Evolutionary conservation across 1,284 basidiomycete species (phyloP), one percentile per base, ranked within the genome.

Genomic region (Cystobasidium sp.): DNA sequence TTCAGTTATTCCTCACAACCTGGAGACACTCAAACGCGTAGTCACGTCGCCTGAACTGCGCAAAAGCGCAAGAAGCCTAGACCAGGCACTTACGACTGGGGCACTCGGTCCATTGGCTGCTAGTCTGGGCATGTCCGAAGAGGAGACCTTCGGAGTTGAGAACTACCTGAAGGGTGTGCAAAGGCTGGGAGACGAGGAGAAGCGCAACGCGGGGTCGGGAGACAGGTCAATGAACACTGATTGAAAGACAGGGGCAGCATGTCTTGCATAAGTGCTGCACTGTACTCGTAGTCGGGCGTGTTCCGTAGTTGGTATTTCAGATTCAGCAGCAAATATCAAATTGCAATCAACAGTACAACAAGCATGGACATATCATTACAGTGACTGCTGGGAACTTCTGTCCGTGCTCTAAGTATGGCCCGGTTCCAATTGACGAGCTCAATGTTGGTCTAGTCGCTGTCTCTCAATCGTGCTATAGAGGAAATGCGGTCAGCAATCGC

Each of bases 31-130:
- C 22, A 41, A 58, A 6, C 61, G 68, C n/a, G 76, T 78, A 8
- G 9, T 78, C 51, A 51, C 53, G 0, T 75, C 74, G 0, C 76
- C 77, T 58, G 79, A 80, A 47, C 76, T 78, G 52, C 61, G 69
- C 3, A 72, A 77, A 37, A 43, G 66, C 3, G 59, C 77, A 18
- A 68, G 65, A 9, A 37, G 56, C 18, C 56, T 80, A 16, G 79
- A 80, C 24, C 55, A 77, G n/a, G 79, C 79, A 9, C 59, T 80
- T 6, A 67, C 78, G 24, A 79, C 78, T 18, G 79, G 79, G 10
- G 78, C 78, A 4, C 72, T 78, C 0, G 78, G 77, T 1, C 79
- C 79, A 22, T 55, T 80, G 7, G 70, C 78, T 1, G n/a, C 41
- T 8, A 72, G 77, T 2, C 37, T 80, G 41, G 78, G 79, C 10